Base-by-base conservation (phyloP, 768 basidiomycete genomes). In the Lenzites betulinus region DNA sequence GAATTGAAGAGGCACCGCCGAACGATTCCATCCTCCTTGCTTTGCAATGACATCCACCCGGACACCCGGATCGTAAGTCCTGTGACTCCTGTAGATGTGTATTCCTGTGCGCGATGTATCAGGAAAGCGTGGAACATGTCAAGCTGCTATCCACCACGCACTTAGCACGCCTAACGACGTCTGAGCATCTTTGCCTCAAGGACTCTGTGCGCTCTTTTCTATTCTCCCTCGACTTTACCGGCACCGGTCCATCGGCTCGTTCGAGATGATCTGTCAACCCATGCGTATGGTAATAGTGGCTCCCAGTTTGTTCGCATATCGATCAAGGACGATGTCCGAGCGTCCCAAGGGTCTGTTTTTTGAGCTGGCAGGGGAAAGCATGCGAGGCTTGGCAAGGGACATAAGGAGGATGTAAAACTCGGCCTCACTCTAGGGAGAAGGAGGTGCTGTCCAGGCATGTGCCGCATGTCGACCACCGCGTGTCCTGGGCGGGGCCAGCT, bases 391-490 rank as follows among this genome's bases (percentile, higher is more conserved):
- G 23, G 23, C 22, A 23, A 46, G 23, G 44, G 23, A 26, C 25
- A 13, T 13, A 15, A 46, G 22, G 23, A 13, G 44, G 20, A 4
- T 23, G 22, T 22, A 9, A 43, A 8, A 22, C 43, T 33, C 13
- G 13, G 53, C 30, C 53, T 46, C 22, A 39, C 26, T 30, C 28
- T 38, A 38, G 26, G 11, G 18, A 30, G 56, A 20, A 22, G n/a
- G 28, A 42, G 23, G 25, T 15, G 41, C 48, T 39, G 56, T 38
- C 47, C 56, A 23, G 56, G 53, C 53, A 22, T 53, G 51, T 20
- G 38, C 56, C 48, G 56, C 60, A 57, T 56, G 61, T 50, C 51
- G 41, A 47, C 51, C 42, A 38, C 49, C 58, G 51, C 58, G 54
- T 56, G 58, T 57, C 48, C 63, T 35, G 58, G 35, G 51, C 41